Base-by-base conservation (phyloP, 2,329 filamentous ascomycete genomes). In the Botrytis fabae region DNA sequence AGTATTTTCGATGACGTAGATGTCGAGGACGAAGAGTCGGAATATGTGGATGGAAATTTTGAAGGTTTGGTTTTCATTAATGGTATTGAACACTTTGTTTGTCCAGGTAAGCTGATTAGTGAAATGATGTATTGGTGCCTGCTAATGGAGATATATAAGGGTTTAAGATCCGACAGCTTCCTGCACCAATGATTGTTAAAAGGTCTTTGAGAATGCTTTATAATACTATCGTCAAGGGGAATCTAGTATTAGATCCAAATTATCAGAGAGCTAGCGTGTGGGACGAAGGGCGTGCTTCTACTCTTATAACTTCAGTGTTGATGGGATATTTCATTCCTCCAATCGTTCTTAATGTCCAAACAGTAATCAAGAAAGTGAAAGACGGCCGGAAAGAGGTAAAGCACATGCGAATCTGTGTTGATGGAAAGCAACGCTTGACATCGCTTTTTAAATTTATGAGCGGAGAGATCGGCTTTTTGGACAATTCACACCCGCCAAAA, bases 191-290 rank as follows among this genome's bases (percentile, higher is more conserved):
- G 25, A 71, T 64, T 18, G 69, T 71, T 2, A 71, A 71, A 28
- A 65, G 73, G 16, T 62, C 71, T 62, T 57, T 73, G 35, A 66
- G 54, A 60, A 69, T 70, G 60, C 68, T 74, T 9, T 73, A 70
- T 64, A 73, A 76, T 80, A 74, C 81, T 80, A 72, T 74, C 78
- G 28, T 78, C 74, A n/a, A 77, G 77, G 12, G 80, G 76, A 65
- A 79, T 86, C 59, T 70, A 32, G 80, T 85, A 62, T 77, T 85
- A 9, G 79, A 85, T 71, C 84, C 85, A 6, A 82, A 84, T 25
- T 85, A 86, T 69, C 84, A 86, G 75, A 78, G 85, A 73, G 84
- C 83, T 51, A 81, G 85, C 32, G 84, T 85, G 2, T 86, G 85
- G 85, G 77, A 82, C 75, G 81, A 82, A 70, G 77, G 76, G 38